A percentile compares a stretch with the other conserved stretches of the same genome.
These are phyloP conservation scores for Schwanniomyces sp. DNA, from an alignment of 805 yeast genomes.

Conservation along the genomic window DNA sequence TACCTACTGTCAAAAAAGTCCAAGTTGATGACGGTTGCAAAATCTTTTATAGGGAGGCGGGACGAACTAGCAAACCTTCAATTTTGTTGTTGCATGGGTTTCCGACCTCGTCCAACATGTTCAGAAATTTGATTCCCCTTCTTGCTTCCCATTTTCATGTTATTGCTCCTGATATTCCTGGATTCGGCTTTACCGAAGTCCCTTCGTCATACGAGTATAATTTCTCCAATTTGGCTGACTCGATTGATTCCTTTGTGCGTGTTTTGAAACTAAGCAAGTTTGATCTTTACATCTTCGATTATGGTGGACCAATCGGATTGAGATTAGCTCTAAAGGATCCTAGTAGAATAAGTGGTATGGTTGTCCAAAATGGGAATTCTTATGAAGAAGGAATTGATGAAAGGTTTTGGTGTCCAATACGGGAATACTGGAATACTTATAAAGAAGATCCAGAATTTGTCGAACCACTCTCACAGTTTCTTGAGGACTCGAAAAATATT, in stretches of 20 bases:
- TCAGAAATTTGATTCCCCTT: conserved; percentile 34
- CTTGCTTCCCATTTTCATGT: conserved; percentile 35
- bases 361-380: conserved; percentile 46
- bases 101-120: conserved; percentile 45
- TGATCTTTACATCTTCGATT: conserved; percentile 40
- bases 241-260: conserved; percentile 29
- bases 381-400: conserved; percentile 41
- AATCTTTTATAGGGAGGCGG: conserved; percentile 16
- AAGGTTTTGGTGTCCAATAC: conserved; percentile 37
- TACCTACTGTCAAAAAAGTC: neutral
- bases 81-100: conserved; percentile 44
- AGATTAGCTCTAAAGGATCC: conserved; percentile 37
- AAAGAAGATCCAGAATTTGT: neutral
- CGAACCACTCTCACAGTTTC: neutral
- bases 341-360: conserved; percentile 24
- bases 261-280: conserved; percentile 23
- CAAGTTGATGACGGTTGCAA: conserved; percentile 11
- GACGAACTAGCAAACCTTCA: conserved; percentile 19
- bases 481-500: conserved; percentile 10
- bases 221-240: conserved; percentile 30
- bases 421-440: conserved; percentile 7
- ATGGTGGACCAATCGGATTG: conserved; percentile 44
- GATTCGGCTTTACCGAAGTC: conserved; percentile 37
- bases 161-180: conserved; percentile 48
- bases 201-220: conserved; percentile 24